Evolutionary conservation across 768 basidiomycete species (phyloP), one percentile per base, ranked within the genome.

Genomic region (Auricularia auricula-judae): DNA sequence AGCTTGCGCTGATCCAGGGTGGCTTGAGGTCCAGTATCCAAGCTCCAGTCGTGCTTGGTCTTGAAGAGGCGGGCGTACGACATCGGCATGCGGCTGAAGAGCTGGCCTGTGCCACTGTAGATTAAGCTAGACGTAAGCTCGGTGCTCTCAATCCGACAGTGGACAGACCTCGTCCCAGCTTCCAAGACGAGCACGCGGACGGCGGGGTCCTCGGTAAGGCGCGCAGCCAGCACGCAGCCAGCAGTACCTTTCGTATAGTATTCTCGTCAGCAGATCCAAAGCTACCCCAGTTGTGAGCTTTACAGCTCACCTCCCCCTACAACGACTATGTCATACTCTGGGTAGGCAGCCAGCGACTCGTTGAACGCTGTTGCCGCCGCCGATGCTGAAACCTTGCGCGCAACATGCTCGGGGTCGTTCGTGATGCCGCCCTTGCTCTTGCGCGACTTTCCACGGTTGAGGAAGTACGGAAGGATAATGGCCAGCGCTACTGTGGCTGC

Each of bases 201-300:
- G 1, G 73, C 74, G 0, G 83, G 81, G 65, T 85, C 77, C 71
- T 87, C 86, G 4, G 78, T 80, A 8, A 87, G 71, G 16, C 86
- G 78, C 3, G 84, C 75, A 12, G 85, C 86, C 8, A 86, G 75
- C 8, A 81, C 84, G 69, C 84, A 86, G 11, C 86, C 86, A 1
- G 84, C 79, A 10, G 84, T 86, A 8, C 86, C 85, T 82, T 66
- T 61, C 21, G 67, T 66, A 18, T 69, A 39, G 34, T 29, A 29
- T 62, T 53, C 51, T n/a, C 23, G 29, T 34, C n/a, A 56, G 39
- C 21, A 14, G 12, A 10, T 11, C 21, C 4, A 47, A 10, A 59
- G 56, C 23, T 29, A 29, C 29, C 8, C 14, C 10, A 12, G 62
- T 10, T 10, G 23, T 16, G 10, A 54, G 23, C 23, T 35, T 18